Base-by-base conservation (phyloP, 371 early-diverging fungal genomes). In the Capniomyces stellatus region DNA sequence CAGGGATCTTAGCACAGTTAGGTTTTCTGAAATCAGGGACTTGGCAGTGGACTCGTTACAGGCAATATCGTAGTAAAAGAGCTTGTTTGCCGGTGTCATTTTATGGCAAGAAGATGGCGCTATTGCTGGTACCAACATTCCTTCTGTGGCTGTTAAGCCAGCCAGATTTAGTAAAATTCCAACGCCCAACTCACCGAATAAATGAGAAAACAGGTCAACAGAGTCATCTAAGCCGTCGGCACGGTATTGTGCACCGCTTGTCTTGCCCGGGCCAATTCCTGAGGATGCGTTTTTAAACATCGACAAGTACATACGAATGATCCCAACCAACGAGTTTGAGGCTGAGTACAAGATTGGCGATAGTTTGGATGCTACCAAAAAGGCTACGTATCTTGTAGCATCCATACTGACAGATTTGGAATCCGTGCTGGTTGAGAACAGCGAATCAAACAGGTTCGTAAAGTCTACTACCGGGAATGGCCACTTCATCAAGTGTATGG, bases 361-460 rank as follows among this genome's bases (percentile, higher is more conserved):
- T 1, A 86, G 86, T 48, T 87, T 87, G 54, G 83, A 86, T 64
- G 97, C 96, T 62, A 92, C n/a, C 85, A 89, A 66, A 92, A 93
- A 57, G 96, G 98, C 44, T 78, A 86, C 69, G 89, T 93, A 60
- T 73, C 86, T 70, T 81, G 82, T 41, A n/a, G n/a, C n/a, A n/a
- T n/a, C n/a, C n/a, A n/a, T n/a, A n/a, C n/a, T n/a, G n/a, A n/a
- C n/a, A n/a, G n/a, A n/a, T 61, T 82, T 51, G 64, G 72, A 35
- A 72, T 82, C 50, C 43, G 56, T 8, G 28, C 49, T 51, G 29
- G 13, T 41, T 22, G 41, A 43, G 25, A 57, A 2, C 4, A 62
- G 28, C 12, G 54, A 54, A n/a, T 27, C 49, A 30, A 64, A 56
- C 29, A 51, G 52, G 24, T 53, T 50, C 29, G 52, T 50, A 31